phyloP scores from a whole-genome alignment of 306 rosid species.

The Betula pendula region DNA sequence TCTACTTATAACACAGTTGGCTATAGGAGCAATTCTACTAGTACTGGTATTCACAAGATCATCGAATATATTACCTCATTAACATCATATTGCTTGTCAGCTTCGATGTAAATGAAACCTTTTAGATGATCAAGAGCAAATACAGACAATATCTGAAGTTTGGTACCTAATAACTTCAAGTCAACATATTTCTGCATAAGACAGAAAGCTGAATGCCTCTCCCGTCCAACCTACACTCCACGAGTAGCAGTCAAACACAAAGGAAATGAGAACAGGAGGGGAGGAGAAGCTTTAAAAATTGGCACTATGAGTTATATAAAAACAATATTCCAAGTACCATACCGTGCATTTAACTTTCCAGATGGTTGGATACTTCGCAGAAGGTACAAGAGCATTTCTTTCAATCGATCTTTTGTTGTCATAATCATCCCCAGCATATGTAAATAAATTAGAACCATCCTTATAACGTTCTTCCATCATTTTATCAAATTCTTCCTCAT shows the following conservation, averaged over 20 bases:
- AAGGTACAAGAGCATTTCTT: conserved; percentile 31
- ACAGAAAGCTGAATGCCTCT: conserved; percentile 76
- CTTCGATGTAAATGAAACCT: conserved; percentile 81
- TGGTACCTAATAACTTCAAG: conserved; percentile 66
- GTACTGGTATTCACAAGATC: conserved; percentile 11
- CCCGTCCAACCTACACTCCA: conserved; percentile 83
- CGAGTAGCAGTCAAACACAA: conserved; percentile 6
- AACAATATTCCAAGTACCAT: conserved; percentile 27
- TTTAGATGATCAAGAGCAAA: conserved; percentile 82
- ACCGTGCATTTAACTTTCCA: conserved; percentile 99
- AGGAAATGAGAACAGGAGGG: conserved; percentile 3
- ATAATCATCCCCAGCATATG: conserved; percentile 58
- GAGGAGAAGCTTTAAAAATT: background rate
- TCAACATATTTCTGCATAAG: conserved; percentile 96
- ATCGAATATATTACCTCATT: conserved; percentile 57
- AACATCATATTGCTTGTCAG: conserved; percentile 75
- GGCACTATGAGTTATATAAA: conserved; percentile 7
- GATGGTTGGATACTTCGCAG: conserved; percentile 48
- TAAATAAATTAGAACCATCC: conserved; percentile 35
- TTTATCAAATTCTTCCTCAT: conserved; percentile 78
- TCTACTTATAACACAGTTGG: conserved; percentile 5
- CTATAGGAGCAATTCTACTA: background rate
- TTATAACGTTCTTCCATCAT: conserved; percentile 70
- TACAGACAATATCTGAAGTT: conserved; percentile 73
- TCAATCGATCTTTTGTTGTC: conserved; percentile 60